Base-by-base conservation (phyloP, 2,329 filamentous ascomycete species). In the Rugonectria rugulosa region DNA sequence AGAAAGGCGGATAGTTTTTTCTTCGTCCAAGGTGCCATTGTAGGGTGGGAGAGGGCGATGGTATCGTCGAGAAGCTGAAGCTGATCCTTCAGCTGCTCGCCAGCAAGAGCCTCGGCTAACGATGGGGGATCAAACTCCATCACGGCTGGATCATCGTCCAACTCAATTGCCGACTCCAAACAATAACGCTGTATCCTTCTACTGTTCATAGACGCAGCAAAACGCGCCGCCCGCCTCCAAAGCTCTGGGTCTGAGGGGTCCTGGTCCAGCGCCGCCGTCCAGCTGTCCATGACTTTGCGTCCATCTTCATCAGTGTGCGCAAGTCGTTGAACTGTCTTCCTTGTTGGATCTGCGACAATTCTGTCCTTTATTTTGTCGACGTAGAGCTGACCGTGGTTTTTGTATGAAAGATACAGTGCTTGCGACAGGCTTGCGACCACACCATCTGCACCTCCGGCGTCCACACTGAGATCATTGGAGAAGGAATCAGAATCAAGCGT, bases 361-460 rank as follows among this genome's bases (percentile, higher is more conserved):
- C 61, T 52, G 17, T 77, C 74, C 51, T 72, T 75, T 4, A 74
- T 63, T 47, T 71, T 74, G 50, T 99, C 94, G n/a, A 99, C 79
- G 54, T 89, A 79, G 69, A 96, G 97, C 69, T 98, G 91, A 36
- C 92, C 95, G 75, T 94, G 88, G 66, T 98, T 99, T 74, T 98
- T 99, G 79, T 96, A 92, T 1, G 94, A 90, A 7, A 99, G 83
- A 68, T 97, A 97, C 17, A 98, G 81, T 10, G 96, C 92, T 69
- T 97, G 93, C 0, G 91, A 88, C 9, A 98, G 78, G 43, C 89
- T 94, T 69, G 89, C 95, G 14, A 88, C 91, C 2, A 87, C 86
- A 23, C 86, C 88, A 61, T 96, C 92, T 43, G 85, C 84, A 44
- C 87, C 85, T 54, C 83, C 84, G 23, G 84, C 82, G 21, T 83